Percentiles rank a stretch among this genome's conserved stretches.
Conservation (phyloP, 2,329 filamentous ascomycete genomes). For the Aspergillus ochraceus region DNA sequence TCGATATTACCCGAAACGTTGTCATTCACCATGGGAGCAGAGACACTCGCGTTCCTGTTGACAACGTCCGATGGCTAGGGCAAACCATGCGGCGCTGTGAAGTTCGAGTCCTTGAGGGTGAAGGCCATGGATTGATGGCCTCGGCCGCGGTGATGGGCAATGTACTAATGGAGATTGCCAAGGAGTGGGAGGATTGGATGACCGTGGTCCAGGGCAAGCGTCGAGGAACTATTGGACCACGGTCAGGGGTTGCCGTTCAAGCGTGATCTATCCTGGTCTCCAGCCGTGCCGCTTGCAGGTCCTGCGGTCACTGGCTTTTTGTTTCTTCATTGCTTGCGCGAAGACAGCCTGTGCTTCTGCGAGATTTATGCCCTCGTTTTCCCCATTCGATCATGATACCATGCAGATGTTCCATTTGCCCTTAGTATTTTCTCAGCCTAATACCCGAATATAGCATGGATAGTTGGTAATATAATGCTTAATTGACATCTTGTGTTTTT, state of each 20-base stretch:
- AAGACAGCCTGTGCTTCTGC: slow-evolving; percentile 6
- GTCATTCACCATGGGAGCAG: slow-evolving; percentile 92
- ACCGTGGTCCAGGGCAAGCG: slow-evolving; percentile 53
- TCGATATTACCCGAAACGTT: slow-evolving; percentile 87
- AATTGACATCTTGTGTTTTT: slow-evolving; percentile 6
- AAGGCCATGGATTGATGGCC: slow-evolving; percentile 95
- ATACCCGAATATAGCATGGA: slow-evolving; percentile 22
- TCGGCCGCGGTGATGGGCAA: slow-evolving; percentile 89
- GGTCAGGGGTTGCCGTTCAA: slow-evolving; percentile 20
- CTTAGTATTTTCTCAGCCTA: slow-evolving; percentile 11
- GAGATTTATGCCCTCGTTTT: slow-evolving; percentile 4
- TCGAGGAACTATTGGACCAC: slow-evolving; percentile 29
- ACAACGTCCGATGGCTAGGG: slow-evolving; percentile 92
- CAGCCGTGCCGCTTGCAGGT: slow-evolving; percentile 17
- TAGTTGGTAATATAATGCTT: slow-evolving; percentile 22
- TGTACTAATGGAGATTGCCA: slow-evolving; percentile 90
- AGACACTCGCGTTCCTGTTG: slow-evolving; percentile 88
- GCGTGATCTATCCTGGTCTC: not conserved
- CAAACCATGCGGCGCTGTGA: slow-evolving; percentile 93
- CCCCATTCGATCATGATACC: slow-evolving; percentile 20
- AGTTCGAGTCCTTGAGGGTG: slow-evolving; percentile 83
- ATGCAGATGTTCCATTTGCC: slow-evolving; percentile 5
- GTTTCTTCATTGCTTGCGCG: slow-evolving; percentile 3
- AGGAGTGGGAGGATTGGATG: slow-evolving; percentile 90
- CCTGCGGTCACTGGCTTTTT: slow-evolving; percentile 16